These are phyloP conservation scores for Curvularia verruculosa DNA, from an alignment of 2,329 filamentous ascomycete genomes.

Conservation along the genomic window DNA sequence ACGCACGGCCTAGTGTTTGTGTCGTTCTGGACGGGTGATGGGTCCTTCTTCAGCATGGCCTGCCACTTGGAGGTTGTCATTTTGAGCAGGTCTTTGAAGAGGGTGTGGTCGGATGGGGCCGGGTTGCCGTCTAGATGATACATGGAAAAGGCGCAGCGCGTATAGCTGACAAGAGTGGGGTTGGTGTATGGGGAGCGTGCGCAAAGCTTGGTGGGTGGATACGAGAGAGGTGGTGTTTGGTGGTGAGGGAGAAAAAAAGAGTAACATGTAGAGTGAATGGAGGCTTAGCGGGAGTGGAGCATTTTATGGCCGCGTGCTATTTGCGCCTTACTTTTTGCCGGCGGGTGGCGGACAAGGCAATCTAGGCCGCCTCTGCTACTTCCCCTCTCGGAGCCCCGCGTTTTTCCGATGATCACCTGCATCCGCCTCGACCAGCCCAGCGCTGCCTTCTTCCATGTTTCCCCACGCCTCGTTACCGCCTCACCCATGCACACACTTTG, in stretches of 20 bases:
- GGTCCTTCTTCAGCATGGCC: slow-evolving; percentile 20
- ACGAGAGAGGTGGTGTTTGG: background rate
- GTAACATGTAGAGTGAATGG: background rate
- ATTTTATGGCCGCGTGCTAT: slow-evolving; percentile 1
- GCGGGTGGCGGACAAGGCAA: background rate
- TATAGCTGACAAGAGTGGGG: background rate
- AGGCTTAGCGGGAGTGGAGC: slow-evolving; percentile 8
- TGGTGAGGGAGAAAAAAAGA: slow-evolving; percentile 1
- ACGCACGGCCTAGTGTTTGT: slow-evolving; percentile 33
- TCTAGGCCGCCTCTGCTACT: slow-evolving; percentile 7
- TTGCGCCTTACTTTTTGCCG: background rate
- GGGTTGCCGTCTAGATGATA: slow-evolving; percentile 37
- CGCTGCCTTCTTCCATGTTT: background rate
- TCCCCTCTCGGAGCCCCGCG: slow-evolving; percentile 8
- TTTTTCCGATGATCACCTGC: slow-evolving; percentile 10
- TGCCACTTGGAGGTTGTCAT: slow-evolving; percentile 31
- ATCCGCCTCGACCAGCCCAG: background rate
- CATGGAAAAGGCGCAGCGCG: slow-evolving; percentile 20
- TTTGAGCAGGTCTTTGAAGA: slow-evolving; percentile 30
- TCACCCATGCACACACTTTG: background rate
- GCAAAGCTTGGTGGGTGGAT: background rate
- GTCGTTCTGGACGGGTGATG: slow-evolving; percentile 6
- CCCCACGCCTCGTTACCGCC: background rate
- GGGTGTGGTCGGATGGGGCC: slow-evolving; percentile 24
- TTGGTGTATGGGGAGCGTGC: background rate